Base-by-base conservation (phyloP, 257 asterid genomes). In the Paraleonurus japonicus region DNA sequence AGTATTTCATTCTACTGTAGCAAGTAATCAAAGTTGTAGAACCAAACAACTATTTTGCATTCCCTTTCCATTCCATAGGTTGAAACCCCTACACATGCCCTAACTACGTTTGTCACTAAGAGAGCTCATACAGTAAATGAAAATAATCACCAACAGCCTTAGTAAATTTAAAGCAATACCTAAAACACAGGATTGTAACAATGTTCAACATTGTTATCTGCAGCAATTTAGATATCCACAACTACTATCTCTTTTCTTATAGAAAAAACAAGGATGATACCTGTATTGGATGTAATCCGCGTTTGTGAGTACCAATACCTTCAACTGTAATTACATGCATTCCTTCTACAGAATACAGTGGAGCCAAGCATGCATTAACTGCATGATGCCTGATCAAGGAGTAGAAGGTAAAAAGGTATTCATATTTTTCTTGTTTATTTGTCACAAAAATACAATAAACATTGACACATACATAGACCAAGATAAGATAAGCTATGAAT, bases 291-390 rank as follows among this genome's bases (percentile, higher is more conserved):
- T 94, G 99, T 82, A 94, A 81, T 20, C 99, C 98, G 71, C 59
- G 70, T 81, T 85, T 91, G 54, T 78, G 80, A 80, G 81, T 94
- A 67, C 99, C 99, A 23, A 94, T 75, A 58, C 97, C 97, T 81
- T 94, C 99, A 65, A 94, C 96, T 15, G 99, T 94, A 75, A 94
- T 86, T 63, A 91, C 91, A 67, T 94, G 99, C 96, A 89, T 91
- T 84, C 97, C 97, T 88, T 94, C 99, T 24, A 94, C 88, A 8
- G 99, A 89, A 86, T 91, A 89, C 20, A 94, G 78, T 71, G 99
- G 99, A 82, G 99, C 95, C 92, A 94, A 85, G 84, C 99, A 94
- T 22, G 98, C 99, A 65, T 94, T 94, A 45, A 94, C 53, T 17
- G 99, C 90, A 19, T 67, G 82, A 82, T 94, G 97, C 95, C 99